A percentile compares a stretch with the other conserved stretches of the same genome.
Conservation (phyloP, 2,329 filamentous ascomycete species). For the Exophiala aquamarina region DNA sequence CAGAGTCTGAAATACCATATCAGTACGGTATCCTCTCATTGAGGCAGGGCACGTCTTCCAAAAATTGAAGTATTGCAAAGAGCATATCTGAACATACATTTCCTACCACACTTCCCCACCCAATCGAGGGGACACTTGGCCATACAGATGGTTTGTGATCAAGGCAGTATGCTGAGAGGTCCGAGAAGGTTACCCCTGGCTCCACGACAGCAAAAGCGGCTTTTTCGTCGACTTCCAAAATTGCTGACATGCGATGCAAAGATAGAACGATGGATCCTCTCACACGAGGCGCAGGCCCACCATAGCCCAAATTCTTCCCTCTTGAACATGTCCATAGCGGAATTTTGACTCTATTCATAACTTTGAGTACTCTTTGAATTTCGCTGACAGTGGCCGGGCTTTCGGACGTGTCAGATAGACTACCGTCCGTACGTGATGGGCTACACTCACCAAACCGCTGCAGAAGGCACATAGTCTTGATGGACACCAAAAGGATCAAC, state of each 20-base stretch:
- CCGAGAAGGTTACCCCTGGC: slow-evolving; percentile 48
- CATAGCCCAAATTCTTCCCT: slow-evolving; percentile 50
- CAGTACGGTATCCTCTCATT: too few species aligned
- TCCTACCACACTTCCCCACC: slow-evolving; percentile 2
- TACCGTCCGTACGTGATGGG: too few species aligned
- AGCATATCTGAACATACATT: not conserved
- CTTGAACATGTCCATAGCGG: slow-evolving; percentile 34
- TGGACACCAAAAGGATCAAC: not conserved
- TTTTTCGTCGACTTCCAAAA: slow-evolving; percentile 34
- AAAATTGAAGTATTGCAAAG: too few species aligned
- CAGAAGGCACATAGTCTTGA: slow-evolving; percentile 23
- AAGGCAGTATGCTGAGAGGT: slow-evolving; percentile 36
- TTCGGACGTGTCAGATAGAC: too few species aligned
- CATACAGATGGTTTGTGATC: not conserved
- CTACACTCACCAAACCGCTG: too few species aligned
- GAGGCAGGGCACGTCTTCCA: too few species aligned
- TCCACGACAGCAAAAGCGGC: slow-evolving; percentile 33
- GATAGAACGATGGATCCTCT: slow-evolving; percentile 46
- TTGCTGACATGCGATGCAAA: slow-evolving; percentile 35
- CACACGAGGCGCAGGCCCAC: slow-evolving; percentile 48
- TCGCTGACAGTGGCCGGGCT: too few species aligned
- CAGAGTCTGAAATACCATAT: slow-evolving; percentile 30
- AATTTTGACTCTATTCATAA: slow-evolving; percentile 33
- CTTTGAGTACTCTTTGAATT: slow-evolving; percentile 13
- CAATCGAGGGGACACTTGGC: not conserved